Base-by-base conservation (phyloP, 805 yeast genomes). In the Candida xiaguanensis region DNA sequence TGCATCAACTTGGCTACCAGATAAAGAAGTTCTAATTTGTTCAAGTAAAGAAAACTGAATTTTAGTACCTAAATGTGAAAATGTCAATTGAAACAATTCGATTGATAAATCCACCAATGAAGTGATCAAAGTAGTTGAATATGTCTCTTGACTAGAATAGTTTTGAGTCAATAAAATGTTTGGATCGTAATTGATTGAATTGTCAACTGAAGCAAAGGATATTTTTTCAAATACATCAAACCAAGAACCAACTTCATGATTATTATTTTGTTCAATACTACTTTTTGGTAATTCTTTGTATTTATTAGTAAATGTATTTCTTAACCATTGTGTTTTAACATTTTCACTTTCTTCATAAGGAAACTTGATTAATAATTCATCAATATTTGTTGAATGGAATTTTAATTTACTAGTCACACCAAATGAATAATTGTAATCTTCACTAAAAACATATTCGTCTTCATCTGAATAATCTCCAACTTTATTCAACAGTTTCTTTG, bases 31-130 rank as follows among this genome's bases (percentile, higher is more conserved):
- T 47, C 89, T 74, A 45, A 93, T 60, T 39, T 81, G 85, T 51
- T 91, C 97, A 15, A 93, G 59, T n/a, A 93, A 70, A 1, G 97
- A 88, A 42, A 83, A 81, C 52, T 91, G 97, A 38, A 93, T 84
- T 45, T 87, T 85, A 4, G 77, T 61, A 6, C 90, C 78, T 48
- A 91, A 73, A 42, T 71, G 67, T 0, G 95, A 86, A 47, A 91
- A 83, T 1, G 84, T 70, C 7, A 74, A 53, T 4, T 85, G 78
- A 53, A 89, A 86, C 1, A 90, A 68, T 43, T 83, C 88, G 52
- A 91, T 79, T 0, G 96, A 82, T 2, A 75, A 55, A 59, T 91
- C 96, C n/a, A 88, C 74, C 2, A 85, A 55, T 3, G 69, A 56
- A 0, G 70, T 63, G 3, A 56, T 41, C 17, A 69, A 49, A 17